Base-by-base conservation (phyloP, 306 rosid species). In the Alnus rubra region DNA sequence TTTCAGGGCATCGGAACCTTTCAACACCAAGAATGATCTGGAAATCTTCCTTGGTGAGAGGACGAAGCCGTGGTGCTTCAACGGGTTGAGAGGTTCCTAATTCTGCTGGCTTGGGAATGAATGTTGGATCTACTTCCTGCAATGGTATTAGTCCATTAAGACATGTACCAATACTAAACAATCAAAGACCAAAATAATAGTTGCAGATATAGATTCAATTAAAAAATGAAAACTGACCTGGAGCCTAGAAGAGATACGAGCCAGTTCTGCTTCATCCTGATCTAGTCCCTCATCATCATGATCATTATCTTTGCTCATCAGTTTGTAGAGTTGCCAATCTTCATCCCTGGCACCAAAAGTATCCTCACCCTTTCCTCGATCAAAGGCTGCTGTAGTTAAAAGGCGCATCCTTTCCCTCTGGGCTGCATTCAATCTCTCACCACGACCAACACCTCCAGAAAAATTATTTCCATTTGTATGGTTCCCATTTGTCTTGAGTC, bases 401-500 rank as follows among this genome's bases (percentile, higher is more conserved):
- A 95, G 96, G 72, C 98, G 99, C 99, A 95, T 95, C 78, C 99
- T 90, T 82, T 95, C 99, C 86, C 96, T 89, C 83, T 95, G 94
- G 80, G 98, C 92, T 77, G 99, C 96, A 84, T 84, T 93, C 76
- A 95, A 81, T 78, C 99, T 88, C 88, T 95, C 99, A 9, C 99
- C 98, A 68, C 98, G 97, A 9, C 97, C 95, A 70, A 88, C 92
- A 74, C 89, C 87, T 80, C 95, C 95, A 72, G 90, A 87, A 47
- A 77, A 13, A 74, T 83, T 90, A 85, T 87, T 88, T 73, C 95
- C 91, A 77, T 90, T 88, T 78, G 92, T 52, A 49, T 83, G 86
- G 71, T 82, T 81, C 53, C 92, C 88, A 82, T 88, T 90, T 74
- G 89, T 90, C 84, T 90, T 90, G 1, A 85, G 87, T 50, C 95